These are phyloP conservation scores for Crepidotus variabilis DNA, from an alignment of 768 basidiomycete species.

Conservation along the genomic window DNA sequence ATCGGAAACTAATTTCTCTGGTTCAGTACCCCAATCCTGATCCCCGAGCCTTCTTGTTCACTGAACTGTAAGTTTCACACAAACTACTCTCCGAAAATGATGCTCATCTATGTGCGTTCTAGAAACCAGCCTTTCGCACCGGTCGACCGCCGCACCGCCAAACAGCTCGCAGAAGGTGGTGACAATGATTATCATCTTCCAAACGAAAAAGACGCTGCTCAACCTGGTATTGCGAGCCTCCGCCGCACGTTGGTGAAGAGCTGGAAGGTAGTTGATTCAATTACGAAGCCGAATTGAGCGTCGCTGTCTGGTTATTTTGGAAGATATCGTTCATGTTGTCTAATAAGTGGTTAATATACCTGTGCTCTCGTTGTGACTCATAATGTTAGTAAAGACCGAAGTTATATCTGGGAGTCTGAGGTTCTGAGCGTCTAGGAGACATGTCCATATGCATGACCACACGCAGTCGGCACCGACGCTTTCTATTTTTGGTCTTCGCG, in stretches of 20 bases:
- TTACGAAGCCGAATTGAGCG: constrained; percentile 15
- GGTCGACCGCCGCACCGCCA: constrained; percentile 51
- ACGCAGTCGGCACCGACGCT: too few species aligned
- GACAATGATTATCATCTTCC: constrained; percentile 25
- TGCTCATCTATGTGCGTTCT: constrained; percentile 43
- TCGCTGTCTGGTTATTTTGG: not conserved
- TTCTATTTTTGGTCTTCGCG: too few species aligned
- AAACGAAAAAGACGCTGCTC: constrained; percentile 16
- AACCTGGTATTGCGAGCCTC: constrained; percentile 32
- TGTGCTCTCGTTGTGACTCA: not conserved
- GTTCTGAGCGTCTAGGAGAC: too few species aligned
- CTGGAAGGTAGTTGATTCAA: constrained; percentile 38
- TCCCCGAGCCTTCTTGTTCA: constrained; percentile 2
- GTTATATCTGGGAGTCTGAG: too few species aligned
- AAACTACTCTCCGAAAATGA: constrained; percentile 40
- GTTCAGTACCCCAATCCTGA: not conserved
- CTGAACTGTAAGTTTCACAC: not conserved
- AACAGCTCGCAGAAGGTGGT: constrained; percentile 37
- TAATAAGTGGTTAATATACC: not conserved
- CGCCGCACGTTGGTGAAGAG: constrained; percentile 35
- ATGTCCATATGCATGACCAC: too few species aligned
- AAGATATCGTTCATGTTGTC: too few species aligned
- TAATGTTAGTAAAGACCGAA: too few species aligned
- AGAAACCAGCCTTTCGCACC: constrained; percentile 74
- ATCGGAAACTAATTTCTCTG: not conserved